phyloP scores from a whole-genome alignment of 192 early-diverging fungal genomes.

The Entomortierella chlamydospora region DNA sequence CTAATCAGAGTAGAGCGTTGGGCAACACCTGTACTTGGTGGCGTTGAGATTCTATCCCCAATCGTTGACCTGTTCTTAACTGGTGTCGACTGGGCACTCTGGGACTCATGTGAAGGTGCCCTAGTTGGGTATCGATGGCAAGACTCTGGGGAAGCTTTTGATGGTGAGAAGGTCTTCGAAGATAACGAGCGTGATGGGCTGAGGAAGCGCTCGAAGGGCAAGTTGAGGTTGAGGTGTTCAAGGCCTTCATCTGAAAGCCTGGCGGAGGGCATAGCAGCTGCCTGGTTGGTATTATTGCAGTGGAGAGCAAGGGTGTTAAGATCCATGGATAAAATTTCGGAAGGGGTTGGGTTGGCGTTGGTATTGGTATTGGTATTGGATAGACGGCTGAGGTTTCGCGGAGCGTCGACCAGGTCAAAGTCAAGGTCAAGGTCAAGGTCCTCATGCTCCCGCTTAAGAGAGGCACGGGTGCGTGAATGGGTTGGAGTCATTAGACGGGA shows the following conservation, averaged over 20 bases:
- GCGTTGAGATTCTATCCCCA: background rate
- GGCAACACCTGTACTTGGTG: slow-evolving; percentile 14
- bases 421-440: slow-evolving; percentile 18
- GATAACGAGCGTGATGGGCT: background rate
- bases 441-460: slow-evolving; percentile 21
- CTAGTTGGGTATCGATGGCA: slow-evolving; percentile 27
- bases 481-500: slow-evolving; percentile 11
- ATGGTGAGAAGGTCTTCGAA: background rate
- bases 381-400: background rate
- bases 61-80: background rate
- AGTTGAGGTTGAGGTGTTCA: slow-evolving; percentile 2
- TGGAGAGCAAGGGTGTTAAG: slow-evolving; percentile 24
- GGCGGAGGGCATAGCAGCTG: slow-evolving; percentile 12
- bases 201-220: slow-evolving; percentile 28
- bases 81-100: slow-evolving; percentile 1
- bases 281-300: background rate
- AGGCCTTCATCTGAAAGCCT: slow-evolving; percentile 19
- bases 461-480: background rate
- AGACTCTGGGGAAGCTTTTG: slow-evolving; percentile 19
- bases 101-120: background rate
- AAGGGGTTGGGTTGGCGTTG: slow-evolving; percentile 26
- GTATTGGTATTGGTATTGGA: background rate
- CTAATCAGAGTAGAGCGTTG: background rate
- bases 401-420: background rate
- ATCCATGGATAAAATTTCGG: slow-evolving; percentile 34